Conservation (phyloP, 305 asterid species). For the Rubia peregrina region DNA sequence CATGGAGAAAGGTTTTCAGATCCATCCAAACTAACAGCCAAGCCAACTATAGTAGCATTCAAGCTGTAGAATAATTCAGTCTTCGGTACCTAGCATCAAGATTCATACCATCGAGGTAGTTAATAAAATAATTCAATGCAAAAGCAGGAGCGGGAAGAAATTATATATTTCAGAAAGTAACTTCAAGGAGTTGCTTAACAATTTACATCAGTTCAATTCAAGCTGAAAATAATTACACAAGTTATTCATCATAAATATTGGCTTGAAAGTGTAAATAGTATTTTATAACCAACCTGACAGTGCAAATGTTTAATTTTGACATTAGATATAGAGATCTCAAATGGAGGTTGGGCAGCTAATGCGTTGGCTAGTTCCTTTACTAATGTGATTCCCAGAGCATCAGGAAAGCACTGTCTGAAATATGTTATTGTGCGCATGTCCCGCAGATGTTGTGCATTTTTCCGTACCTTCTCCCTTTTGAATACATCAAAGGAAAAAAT, state of each 20-base stretch:
- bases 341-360: constrained; percentile 76
- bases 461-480: constrained; percentile 53
- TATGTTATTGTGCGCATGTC: constrained; percentile 74
- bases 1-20: constrained; percentile 60
- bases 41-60: constrained; percentile 82
- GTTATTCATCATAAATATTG: background rate
- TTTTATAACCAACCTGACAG: constrained; percentile 54
- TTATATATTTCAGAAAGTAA: background rate
- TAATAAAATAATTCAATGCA: background rate
- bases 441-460: constrained; percentile 57
- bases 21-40: constrained; percentile 49
- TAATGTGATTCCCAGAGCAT: constrained; percentile 45
- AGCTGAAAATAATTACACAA: background rate
- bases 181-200: background rate
- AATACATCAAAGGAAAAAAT: constrained; percentile 10
- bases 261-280: background rate
- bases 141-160: background rate
- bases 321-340: constrained; percentile 57
- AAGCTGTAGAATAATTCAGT: constrained; percentile 71
- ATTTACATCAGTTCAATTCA: constrained; percentile 1
- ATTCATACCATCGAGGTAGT: constrained; percentile 1
- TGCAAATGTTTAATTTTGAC: constrained; percentile 70
- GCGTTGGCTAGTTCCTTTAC: constrained; percentile 83
- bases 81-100: constrained; percentile 53
- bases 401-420: constrained; percentile 83